Base-by-base conservation (phyloP, 2,329 filamentous ascomycete genomes). In the Fusarium solani-melongenae region DNA sequence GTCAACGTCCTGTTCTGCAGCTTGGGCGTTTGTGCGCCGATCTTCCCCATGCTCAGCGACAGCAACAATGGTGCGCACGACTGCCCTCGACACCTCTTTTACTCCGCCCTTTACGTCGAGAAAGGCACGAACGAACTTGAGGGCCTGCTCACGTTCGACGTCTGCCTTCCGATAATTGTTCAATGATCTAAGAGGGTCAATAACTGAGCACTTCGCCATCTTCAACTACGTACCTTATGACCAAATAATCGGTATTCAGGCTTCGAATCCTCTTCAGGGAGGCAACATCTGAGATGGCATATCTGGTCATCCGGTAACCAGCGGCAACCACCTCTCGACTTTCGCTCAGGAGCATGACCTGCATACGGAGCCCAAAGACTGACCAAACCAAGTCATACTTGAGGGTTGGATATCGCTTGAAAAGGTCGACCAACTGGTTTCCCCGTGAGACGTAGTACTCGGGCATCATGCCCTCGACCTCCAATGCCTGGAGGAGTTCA, bases 351-450 rank as follows among this genome's bases (percentile, higher is more conserved):
- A 99, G 91, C 94, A 99, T 97, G 76, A 94, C 92, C 83, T 99
- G 96, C 86, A 98, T 95, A 49, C 96, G 90, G 57, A 97, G 84
- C 2, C 97, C 96, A 82, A 99, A 99, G 2, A 97, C 92, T 5
- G 95, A 93, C 96, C 96, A 99, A 2, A 94, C 95, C 57, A 99
- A 85, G 82, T 99, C 97, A 81, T 98, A 98, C 80, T 99, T 99
- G 66, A 99, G 88, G 1, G 94, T 96, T 1, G 95, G 94, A 82
- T 98, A 91, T 62, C 94, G 90, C 81, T 96, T 98, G 84, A 99
- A 97, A n/a, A 99, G 87, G 71, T 97, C 94, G n/a, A 98, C 96
- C 10, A 99, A 87, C 73, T 91, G 93, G 80, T 99, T 99, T 29
- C 95, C 95, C 70, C 94, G 91, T 68, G 93, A 94, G 61, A 99